Evolutionary conservation across 1,284 basidiomycete species (phyloP), one percentile per base, ranked within the genome.

Genomic region (Moniliella sp.): DNA sequence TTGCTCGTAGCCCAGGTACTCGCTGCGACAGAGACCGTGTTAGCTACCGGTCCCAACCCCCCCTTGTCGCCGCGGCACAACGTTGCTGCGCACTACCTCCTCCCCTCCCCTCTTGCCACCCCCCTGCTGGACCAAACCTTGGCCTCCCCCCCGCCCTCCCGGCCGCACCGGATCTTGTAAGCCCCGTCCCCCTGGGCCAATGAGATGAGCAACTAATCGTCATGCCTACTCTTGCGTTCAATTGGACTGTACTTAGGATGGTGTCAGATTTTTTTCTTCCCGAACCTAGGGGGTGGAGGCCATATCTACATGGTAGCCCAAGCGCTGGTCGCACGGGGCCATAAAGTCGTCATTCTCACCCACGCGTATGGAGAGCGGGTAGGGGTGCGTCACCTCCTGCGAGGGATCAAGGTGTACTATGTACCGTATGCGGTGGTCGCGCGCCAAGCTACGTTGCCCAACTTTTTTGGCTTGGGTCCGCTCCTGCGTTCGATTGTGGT

Each of bases 211-310:
- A 23, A n/a, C 21, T 23, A 7, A 7, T 23, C n/a, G n/a, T n/a
- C 7, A 7, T 23, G 21, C 7, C 8, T n/a, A 7, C 7, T n/a
- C 8, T n/a, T 23, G 8, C 8, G 8, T 23, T 7, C 21, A 7
- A 7, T 23, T 23, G 11, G n/a, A 25, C 27, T 5, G 4, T 4
- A 13, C 10, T 9, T 33, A 86, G 81, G 15, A 84, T 99, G 79
- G 73, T 94, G 29, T 82, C 76, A 30, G 88, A 99, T 63, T 99
- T 94, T 66, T 99, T 94, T 65, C 76, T 81, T 55, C 88, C 88
- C 0, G 71, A 75, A 41, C 76, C 91, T 2, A 91, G 91, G 15
- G 91, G 91, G 7, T 15, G 91, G 97, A 62, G 86, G 75, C 41
- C 84, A 94, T 62, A 86, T 94, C 31, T 93, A 83, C 64, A 44